phyloP scores from a whole-genome alignment of 2,329 filamentous ascomycete species.

The Myotisia sp. region DNA sequence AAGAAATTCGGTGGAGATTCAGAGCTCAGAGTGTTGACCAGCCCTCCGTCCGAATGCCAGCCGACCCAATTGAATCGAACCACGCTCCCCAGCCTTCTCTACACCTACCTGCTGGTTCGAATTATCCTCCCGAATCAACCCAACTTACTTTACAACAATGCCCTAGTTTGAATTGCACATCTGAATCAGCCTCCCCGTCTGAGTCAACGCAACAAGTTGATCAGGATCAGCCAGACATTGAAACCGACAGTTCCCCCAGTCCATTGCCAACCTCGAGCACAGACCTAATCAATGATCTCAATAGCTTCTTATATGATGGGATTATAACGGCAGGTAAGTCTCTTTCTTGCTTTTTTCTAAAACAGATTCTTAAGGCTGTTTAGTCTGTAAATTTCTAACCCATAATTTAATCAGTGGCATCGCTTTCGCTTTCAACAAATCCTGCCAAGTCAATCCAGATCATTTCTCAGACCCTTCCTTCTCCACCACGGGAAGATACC shows the following conservation, averaged over 20 bases:
- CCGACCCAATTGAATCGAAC: too few relatives aligned
- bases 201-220: constrained; percentile 3
- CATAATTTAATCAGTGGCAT: constrained; percentile 22
- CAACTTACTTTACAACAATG: too few relatives aligned
- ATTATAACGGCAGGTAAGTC: constrained; percentile 25
- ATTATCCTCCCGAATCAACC: too few relatives aligned
- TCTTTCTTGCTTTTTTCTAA: neutral
- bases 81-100: neutral
- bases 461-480: constrained; percentile 47
- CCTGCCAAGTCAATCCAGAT: constrained; percentile 36
- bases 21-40: constrained; percentile 19
- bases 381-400: neutral
- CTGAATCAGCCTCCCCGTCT: constrained; percentile 5
- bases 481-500: constrained; percentile 32
- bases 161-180: too few relatives aligned
- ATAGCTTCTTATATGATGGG: constrained; percentile 25
- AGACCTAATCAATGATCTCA: constrained; percentile 21
- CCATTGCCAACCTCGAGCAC: neutral
- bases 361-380: too few relatives aligned
- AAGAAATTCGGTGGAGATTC: constrained; percentile 26
- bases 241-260: neutral
- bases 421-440: constrained; percentile 23
- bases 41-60: too few relatives aligned
- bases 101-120: too few relatives aligned
- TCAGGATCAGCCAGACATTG: neutral